Conservation (phyloP, 768 basidiomycete species). For the Amanita polypyramis region DNA sequence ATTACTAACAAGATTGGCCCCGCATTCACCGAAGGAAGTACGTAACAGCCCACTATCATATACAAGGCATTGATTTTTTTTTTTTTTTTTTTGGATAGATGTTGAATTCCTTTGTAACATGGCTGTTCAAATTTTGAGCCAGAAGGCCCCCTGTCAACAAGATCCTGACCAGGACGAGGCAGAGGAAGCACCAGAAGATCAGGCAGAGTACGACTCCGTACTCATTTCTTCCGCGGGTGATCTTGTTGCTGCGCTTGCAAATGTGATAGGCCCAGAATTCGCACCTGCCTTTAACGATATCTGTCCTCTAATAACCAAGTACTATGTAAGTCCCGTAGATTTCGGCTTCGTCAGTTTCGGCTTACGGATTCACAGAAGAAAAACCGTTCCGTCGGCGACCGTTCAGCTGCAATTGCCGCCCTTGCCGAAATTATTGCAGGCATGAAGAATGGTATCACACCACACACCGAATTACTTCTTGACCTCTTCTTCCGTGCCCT, state of each 20-base stretch:
- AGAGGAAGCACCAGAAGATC: conserved; percentile 78
- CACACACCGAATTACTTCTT: conserved; percentile 71
- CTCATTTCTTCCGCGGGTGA: conserved; percentile 91
- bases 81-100: conserved; percentile 27
- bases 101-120: conserved; percentile 73
- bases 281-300: conserved; percentile 74
- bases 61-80: conserved; percentile 6
- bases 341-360: background rate
- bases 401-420: conserved; percentile 87
- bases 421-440: conserved; percentile 93
- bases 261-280: conserved; percentile 79
- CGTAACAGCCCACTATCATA: conserved; percentile 20
- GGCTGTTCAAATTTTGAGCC: conserved; percentile 78
- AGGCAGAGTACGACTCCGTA: conserved; percentile 94
- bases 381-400: conserved; percentile 80
- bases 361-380: conserved; percentile 45
- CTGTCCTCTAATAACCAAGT: conserved; percentile 83
- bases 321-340: conserved; percentile 55
- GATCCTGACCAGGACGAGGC: conserved; percentile 89
- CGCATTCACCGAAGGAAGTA: conserved; percentile 70
- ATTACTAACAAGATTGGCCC: conserved; percentile 90
- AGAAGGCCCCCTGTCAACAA: conserved; percentile 94
- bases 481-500: conserved; percentile 81
- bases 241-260: conserved; percentile 82
- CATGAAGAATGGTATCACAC: conserved; percentile 78